These are phyloP conservation scores for Penicillium brevicompactum DNA, from an alignment of 2,329 filamentous ascomycete genomes.

Conservation along the genomic window DNA sequence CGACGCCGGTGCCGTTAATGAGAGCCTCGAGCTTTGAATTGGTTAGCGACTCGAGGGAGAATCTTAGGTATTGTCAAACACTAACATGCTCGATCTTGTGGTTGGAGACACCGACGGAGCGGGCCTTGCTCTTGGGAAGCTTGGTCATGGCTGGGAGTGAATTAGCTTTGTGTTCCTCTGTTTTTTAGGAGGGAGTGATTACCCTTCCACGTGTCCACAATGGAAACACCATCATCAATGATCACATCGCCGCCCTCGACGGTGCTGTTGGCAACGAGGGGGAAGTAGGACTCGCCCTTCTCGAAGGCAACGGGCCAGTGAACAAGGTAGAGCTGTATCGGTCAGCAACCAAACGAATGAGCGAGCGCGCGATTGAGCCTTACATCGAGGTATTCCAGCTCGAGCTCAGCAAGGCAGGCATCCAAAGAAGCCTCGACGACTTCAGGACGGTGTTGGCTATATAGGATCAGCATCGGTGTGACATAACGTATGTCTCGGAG, in stretches of 20 bases:
- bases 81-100: constrained; percentile 40
- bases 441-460: constrained; percentile 49
- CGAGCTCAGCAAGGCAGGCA: constrained; percentile 53
- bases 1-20: constrained; percentile 57
- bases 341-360: constrained; percentile 4
- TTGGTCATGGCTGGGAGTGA: constrained; percentile 42
- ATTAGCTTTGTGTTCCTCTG: neutral
- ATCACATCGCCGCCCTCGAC: constrained; percentile 41
- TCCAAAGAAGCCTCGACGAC: constrained; percentile 55
- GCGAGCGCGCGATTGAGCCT: neutral
- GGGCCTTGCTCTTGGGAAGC: constrained; percentile 45
- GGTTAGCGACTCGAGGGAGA: neutral
- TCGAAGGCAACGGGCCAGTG: constrained; percentile 52
- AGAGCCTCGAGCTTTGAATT: constrained; percentile 52
- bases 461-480: constrained; percentile 2
- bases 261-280: constrained; percentile 41
- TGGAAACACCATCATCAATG: constrained; percentile 49
- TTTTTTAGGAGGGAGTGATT: constrained; percentile 10
- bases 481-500: no score
- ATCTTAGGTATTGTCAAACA: neutral
- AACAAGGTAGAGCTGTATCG: constrained; percentile 40
- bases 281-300: constrained; percentile 48
- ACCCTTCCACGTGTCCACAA: constrained; percentile 47
- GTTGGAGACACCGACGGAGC: constrained; percentile 48
- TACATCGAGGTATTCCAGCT: constrained; percentile 58